These are phyloP conservation scores for Sedum album DNA, from an alignment of 164 flowering plant species.

Conservation along the genomic window DNA sequence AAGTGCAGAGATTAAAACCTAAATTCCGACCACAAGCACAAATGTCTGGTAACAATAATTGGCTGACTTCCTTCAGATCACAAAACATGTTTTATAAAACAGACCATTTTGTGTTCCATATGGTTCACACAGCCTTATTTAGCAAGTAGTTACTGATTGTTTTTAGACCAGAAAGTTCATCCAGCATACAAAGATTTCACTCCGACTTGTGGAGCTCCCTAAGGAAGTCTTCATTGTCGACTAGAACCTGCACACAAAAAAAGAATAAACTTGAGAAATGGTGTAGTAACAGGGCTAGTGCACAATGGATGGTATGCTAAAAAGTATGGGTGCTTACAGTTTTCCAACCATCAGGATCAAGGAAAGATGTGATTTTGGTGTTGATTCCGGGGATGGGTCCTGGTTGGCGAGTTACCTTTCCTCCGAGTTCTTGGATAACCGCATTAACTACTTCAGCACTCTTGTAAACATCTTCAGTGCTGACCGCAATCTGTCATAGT, in stretches of 20 bases:
- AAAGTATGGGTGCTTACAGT: constrained; percentile 45
- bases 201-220: constrained; percentile 44
- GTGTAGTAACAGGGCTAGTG: background rate
- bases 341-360: constrained; percentile 99
- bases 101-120: background rate
- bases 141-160: background rate
- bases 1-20: too few species aligned
- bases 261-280: background rate
- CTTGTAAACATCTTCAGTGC: constrained; percentile 91
- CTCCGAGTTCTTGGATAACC: constrained; percentile 89
- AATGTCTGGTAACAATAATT: too few species aligned
- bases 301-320: background rate
- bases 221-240: constrained; percentile 71
- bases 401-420: constrained; percentile 85
- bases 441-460: constrained; percentile 71
- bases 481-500: constrained; percentile 57
- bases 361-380: constrained; percentile 81
- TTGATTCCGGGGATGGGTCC: constrained; percentile 90
- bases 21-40: too few species aligned
- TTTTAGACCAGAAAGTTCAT: too few species aligned
- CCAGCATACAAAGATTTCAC: background rate
- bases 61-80: background rate
- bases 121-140: background rate
- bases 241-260: constrained; percentile 51
- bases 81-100: background rate